Base-by-base conservation (phyloP, 495 filamentous ascomycete genomes). In the Parathielavia appendiculata region DNA sequence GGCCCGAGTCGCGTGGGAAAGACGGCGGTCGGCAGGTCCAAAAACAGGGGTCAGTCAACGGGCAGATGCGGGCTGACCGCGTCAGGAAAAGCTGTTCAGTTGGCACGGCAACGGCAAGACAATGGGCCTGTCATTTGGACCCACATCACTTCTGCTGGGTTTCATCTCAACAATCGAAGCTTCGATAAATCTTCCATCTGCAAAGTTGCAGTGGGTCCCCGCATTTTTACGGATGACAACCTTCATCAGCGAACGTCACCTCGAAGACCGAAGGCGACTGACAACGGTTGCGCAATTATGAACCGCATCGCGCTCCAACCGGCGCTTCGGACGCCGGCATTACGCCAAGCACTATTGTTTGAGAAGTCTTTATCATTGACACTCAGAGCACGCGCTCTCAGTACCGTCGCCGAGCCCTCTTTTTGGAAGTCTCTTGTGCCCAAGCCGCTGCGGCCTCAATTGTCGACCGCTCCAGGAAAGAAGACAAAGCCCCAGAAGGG, bases 371-470 rank as follows among this genome's bases (percentile, higher is more conserved):
- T 51, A 20, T 30, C 38, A 22, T 17, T 41, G 19, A 36, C 22
- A 49, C 38, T 32, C 13, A 1, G 12, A 1, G 19, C 7, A 4
- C 65, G 61, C 26, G n/a, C 49, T 22, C 46, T 60, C 44, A 71
- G 68, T 62, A 67, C 71, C 20, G 51, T 66, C 30, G 56, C 78
- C 19, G 81, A 89, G 57, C 67, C 80, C 8, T 83, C 84, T 4
- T 79, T 91, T 71, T 95, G 90, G 90, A 76, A 75, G 43, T 81
- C 80, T 4, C 69, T 93, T 57, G 77, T 93, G 57, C 73, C 79
- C 16, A 82, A 81, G 58, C 76, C 74, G 19, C 59, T 78, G 34
- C 73, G 68, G 44, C 61, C 17, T 30, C 58, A 52, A 6, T 54
- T 40, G 12, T 55, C 34, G 39, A 22, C 43, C 45, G 8, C 51